Evolutionary conservation across 345 rosid genomes (phyloP), one percentile per base, ranked within the genome.

Genomic region (Hibiscus tridactylites): DNA sequence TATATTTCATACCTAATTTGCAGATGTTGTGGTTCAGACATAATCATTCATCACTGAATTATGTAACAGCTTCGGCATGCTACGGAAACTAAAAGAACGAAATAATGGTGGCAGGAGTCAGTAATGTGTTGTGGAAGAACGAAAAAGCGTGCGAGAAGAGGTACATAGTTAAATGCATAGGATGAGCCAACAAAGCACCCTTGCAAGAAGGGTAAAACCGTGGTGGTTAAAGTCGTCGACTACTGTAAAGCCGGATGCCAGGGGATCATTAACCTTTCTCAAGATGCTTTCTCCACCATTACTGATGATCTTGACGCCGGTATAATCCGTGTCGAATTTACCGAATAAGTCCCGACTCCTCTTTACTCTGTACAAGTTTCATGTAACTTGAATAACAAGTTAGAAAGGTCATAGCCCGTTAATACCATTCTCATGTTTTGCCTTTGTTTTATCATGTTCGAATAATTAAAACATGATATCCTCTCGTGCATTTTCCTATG

Each of bases 261-360:
- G 6, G 85, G 84, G 15, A 69, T 74, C 6, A 65, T 87, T 44
- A 81, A 85, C 65, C 82, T 87, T 31, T 85, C 85, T 49, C 68
- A 61, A 56, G 85, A 80, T 68, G 90, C 88, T 71, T 87, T 87
- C 73, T 67, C 81, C 35, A 13, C 19, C 57, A 87, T 85, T 59
- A 87, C 88, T 47, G 70, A 87, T 47, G 70, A 87, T 65, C 35
- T 71, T 15, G 58, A 73, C 13, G 87, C 88, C 33, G 90, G 90
- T 9, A 78, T 62, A 9, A 67, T 87, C 65, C 5, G 2, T 5
- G 79, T 47, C 2, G 16, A 47, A 11, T 10, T 47, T 49, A 9
- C 11, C 28, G 76, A 28, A 84, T 79, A 79, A 71, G 77, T 49
- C 9, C 21, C 53, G 4, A 49, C 17, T 49, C 5, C 16, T 13